A percentile compares a stretch with the other conserved stretches of the same genome.
Conservation (phyloP, 2,329 filamentous ascomycete genomes). For the Cordyceps tenuipes region DNA sequence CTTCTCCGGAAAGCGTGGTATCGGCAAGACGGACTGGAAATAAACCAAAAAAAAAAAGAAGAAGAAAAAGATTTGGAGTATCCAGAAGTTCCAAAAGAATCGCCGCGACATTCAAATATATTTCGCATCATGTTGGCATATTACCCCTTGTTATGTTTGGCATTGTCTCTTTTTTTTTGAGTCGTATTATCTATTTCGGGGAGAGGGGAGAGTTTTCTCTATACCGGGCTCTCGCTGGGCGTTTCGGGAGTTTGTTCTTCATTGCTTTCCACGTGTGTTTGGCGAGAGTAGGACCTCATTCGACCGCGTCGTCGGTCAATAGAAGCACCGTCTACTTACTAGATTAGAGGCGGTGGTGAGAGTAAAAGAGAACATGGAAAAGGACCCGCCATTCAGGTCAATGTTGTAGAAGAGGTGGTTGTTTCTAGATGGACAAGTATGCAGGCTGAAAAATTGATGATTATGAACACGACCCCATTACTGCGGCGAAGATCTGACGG, state of each 20-base stretch:
- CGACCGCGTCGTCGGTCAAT: constrained; percentile 6
- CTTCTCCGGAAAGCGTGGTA: constrained; percentile 84
- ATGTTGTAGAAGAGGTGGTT: not conserved
- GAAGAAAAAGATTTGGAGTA: not conserved
- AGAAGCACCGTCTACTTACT: not conserved
- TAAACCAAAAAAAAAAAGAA: constrained; percentile 29
- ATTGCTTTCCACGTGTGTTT: constrained; percentile 11
- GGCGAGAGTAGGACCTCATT: not conserved
- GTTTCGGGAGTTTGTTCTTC: constrained; percentile 16
- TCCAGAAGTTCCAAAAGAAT: not conserved
- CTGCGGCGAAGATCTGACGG: not conserved
- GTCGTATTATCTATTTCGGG: not conserved
- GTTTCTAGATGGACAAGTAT: not conserved
- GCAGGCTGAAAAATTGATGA: constrained; percentile 6
- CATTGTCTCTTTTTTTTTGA: not conserved
- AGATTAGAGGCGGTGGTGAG: not conserved
- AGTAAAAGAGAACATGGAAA: not conserved
- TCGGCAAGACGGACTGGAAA: constrained; percentile 76
- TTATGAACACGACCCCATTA: constrained; percentile 7
- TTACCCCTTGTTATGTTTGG: constrained; percentile 1
- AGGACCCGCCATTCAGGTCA: constrained; percentile 8
- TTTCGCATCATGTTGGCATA: constrained; percentile 8
- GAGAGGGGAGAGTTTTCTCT: not conserved
- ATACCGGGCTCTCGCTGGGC: not conserved
- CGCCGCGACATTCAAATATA: not conserved